Evolutionary conservation across 805 yeast species (phyloP).

Genomic region (Ascoidea rubescens): DNA sequence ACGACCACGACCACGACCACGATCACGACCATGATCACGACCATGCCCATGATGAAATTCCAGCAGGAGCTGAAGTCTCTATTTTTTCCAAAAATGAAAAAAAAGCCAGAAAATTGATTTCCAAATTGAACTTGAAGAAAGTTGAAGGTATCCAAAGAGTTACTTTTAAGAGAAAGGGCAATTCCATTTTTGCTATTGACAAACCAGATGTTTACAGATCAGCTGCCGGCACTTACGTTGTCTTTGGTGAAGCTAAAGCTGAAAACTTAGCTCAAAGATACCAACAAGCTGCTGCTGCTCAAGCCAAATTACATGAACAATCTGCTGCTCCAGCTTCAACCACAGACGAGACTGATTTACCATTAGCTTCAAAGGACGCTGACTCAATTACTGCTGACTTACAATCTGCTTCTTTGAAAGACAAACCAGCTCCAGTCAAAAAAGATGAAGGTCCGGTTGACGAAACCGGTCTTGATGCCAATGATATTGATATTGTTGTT

Average conservation of each 20-base stretch:
- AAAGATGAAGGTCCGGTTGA: conserved; percentile 69
- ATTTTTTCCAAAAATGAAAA: conserved; percentile 83
- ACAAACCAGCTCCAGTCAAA: conserved; percentile 24
- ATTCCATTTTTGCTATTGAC: conserved; percentile 83
- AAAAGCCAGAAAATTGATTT: conserved; percentile 85
- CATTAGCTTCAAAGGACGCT: conserved; percentile 43
- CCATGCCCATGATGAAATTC: conserved; percentile 26
- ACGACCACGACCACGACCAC: neutral
- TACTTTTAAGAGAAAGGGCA: conserved; percentile 87
- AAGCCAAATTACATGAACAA: conserved; percentile 41
- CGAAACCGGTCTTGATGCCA: conserved; percentile 69
- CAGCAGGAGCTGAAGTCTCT: conserved; percentile 73
- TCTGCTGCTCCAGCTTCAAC: conserved; percentile 23
- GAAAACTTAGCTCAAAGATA: conserved; percentile 86
- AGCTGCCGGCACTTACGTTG: conserved; percentile 85
- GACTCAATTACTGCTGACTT: conserved; percentile 75
- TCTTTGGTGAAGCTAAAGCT: conserved; percentile 95
- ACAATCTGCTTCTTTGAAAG: conserved; percentile 47
- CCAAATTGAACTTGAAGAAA: conserved; percentile 80
- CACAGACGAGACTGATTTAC: conserved; percentile 31
- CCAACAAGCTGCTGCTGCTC: conserved; percentile 73
- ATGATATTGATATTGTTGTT: conserved; percentile 73
- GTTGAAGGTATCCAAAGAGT: conserved; percentile 90
- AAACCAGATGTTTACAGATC: conserved; percentile 92
- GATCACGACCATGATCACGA: neutral